These are phyloP conservation scores for Clausena lansium DNA, from an alignment of 345 rosid species.

Conservation along the genomic window DNA sequence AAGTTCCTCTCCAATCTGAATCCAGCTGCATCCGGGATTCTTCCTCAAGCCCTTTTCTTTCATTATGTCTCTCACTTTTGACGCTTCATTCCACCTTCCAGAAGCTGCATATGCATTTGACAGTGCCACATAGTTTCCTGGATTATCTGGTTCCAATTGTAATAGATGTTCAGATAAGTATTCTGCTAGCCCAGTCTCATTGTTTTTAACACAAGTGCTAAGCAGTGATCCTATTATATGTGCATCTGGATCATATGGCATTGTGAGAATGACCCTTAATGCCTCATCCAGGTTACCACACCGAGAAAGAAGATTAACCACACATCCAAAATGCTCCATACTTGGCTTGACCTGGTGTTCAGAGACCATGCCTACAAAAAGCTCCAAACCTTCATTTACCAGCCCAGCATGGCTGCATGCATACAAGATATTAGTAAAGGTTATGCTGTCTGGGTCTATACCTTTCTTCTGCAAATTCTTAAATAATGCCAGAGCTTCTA, in stretches of 20 bases:
- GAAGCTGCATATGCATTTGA: slow-evolving; percentile 53
- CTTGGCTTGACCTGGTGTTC: slow-evolving; percentile 30
- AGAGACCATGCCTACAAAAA: slow-evolving; percentile 35
- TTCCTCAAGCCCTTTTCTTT: slow-evolving; percentile 51
- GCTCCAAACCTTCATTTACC: slow-evolving; percentile 37
- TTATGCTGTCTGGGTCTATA: slow-evolving; percentile 46
- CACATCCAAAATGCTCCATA: slow-evolving; percentile 56
- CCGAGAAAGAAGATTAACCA: slow-evolving; percentile 42
- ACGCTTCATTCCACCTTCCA: slow-evolving; percentile 50
- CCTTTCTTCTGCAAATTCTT: slow-evolving; percentile 27
- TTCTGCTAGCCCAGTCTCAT: slow-evolving; percentile 38
- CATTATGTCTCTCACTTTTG: slow-evolving; percentile 46
- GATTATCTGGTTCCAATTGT: slow-evolving; percentile 43
- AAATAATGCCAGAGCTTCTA: slow-evolving; percentile 36
- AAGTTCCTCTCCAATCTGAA: slow-evolving; percentile 39
- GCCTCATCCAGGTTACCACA: slow-evolving; percentile 43
- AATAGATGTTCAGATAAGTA: slow-evolving; percentile 30
- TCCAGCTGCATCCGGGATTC: slow-evolving; percentile 62
- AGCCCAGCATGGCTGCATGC: slow-evolving; percentile 46
- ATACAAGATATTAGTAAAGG: slow-evolving; percentile 42
- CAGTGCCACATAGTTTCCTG: slow-evolving; percentile 51
- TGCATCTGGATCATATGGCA: slow-evolving; percentile 53
- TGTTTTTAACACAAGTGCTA: slow-evolving; percentile 35
- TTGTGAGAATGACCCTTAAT: slow-evolving; percentile 27
- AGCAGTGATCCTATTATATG: slow-evolving; percentile 44